These are phyloP conservation scores for Aspergillus sp. DNA, from an alignment of 2,329 filamentous ascomycete genomes.

Conservation along the genomic window DNA sequence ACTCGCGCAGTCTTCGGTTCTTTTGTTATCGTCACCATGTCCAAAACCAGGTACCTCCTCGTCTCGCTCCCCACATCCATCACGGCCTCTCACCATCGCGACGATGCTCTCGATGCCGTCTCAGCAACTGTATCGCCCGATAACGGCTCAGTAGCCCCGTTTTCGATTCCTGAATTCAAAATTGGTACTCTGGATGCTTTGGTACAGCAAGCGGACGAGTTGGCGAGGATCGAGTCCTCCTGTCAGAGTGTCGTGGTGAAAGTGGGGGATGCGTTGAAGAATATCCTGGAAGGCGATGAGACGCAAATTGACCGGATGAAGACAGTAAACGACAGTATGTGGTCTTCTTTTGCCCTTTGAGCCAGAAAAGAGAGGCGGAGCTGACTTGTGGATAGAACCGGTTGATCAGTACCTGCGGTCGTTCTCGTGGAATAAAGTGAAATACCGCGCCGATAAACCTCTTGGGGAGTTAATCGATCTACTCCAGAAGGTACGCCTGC, in stretches of 20 bases:
- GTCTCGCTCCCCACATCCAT: conserved; percentile 85
- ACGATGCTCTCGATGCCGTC: conserved; percentile 72
- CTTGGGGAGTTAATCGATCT: conserved; percentile 78
- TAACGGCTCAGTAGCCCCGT: conserved; percentile 66
- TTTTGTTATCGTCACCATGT: conserved; percentile 24
- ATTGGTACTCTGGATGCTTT: conserved; percentile 92
- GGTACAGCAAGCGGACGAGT: conserved; percentile 91
- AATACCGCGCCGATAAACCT: conserved; percentile 88
- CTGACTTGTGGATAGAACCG: conserved; percentile 56
- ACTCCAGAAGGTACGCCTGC: conserved; percentile 65
- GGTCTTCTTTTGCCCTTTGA: neutral
- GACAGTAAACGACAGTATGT: conserved; percentile 84
- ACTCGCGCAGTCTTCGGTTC: neutral
- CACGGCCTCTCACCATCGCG: conserved; percentile 67
- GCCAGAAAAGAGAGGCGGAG: conserved; percentile 1
- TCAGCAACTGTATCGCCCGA: conserved; percentile 64
- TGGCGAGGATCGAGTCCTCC: conserved; percentile 73
- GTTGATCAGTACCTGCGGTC: conserved; percentile 83
- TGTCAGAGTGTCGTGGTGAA: conserved; percentile 80
- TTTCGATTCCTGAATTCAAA: conserved; percentile 88
- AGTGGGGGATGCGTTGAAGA: conserved; percentile 75
- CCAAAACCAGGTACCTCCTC: conserved; percentile 64
- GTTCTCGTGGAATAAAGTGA: conserved; percentile 96
- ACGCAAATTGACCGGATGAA: conserved; percentile 78
- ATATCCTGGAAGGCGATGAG: conserved; percentile 75